Base-by-base conservation (phyloP, 225 moss, liverwort and hornwort genomes). In the Thuidium tamariscinum region DNA sequence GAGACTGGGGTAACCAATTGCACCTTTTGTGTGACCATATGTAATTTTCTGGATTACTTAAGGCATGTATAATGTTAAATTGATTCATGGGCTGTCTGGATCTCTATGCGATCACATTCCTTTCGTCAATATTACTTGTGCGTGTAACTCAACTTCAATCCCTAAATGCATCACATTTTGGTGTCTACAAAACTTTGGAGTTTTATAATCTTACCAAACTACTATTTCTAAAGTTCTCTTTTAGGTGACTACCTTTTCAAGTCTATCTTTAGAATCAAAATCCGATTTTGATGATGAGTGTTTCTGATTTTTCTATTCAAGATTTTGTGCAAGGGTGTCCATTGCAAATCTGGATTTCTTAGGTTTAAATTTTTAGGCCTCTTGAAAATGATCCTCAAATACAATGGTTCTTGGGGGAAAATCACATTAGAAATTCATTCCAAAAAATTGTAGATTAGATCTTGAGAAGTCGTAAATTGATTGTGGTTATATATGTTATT, bases 1-100 rank as follows among this genome's bases (percentile, higher is more conserved):
- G 90, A 83, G 82, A 87, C 66, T 96, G 96, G 95, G 94, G 97
- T 97, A 91, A 93, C 12, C 59, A 84, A 36, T 44, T 89, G 75
- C 71, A 71, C 69, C 78, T 61, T 57, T 71, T 82, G 16, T 63
- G 42, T 68, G 36, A 52, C 27, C 36, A 76, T 77, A 23, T n/a
- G 26, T 39, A 16, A 21, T 88, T 69, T 25, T 74, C 20, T 57
- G 59, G 41, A 85, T 26, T 82, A 73, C 46, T 26, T 74, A 62
- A 55, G 59, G 39, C 69, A 46, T 56, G 37, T 46, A 59, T 62
- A 39, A 48, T 52, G 57, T 82, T 59, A 41, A 84, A 36, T 36
- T 82, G 39, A 70, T 61, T 56, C 42, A 21, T 73, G 37, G 57
- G 16, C 13, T 57, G 32, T 77, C 32, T 70, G 81, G 56, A 81